Evolutionary conservation across 495 filamentous ascomycete genomes (phyloP), one percentile per base, ranked within the genome.

Genomic region (Sporormia fimetaria): DNA sequence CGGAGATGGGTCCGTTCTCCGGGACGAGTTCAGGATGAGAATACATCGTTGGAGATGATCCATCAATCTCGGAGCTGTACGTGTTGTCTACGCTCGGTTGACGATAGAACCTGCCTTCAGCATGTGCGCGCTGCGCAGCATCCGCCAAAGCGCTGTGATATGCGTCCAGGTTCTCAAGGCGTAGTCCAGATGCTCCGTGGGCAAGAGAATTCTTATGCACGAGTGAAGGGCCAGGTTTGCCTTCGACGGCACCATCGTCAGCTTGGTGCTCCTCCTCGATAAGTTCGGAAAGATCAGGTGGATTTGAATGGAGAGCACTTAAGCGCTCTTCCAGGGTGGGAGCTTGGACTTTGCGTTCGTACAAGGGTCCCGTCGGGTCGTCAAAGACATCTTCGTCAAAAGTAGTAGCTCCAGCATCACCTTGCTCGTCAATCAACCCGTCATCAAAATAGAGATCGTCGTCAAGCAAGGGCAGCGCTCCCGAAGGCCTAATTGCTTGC

Each of bases 91-190:
- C 52, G 42, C 73, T 75, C 22, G 60, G 55, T 5, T 61, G 59
- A 15, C 82, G 69, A 9, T 67, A 63, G 52, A 90, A 82, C 26
- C 76, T 73, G 10, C 77, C 80, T 23, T 80, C 74, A 3, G 70
- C 65, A n/a, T 76, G 74, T 10, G 83, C 81, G 57, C 77, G 71
- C 41, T 77, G 78, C 17, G 82, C 80, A 6, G 83, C 86, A 25
- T 76, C 73, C 6, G 82, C 81, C 15, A 94, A 60, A n/a, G 84
- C 83, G 40, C 80, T 75, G 51, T 88, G 85, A 51, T 92, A 79
- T 2, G 76, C 78, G 11, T 76, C 71, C 23, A 83, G 62, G 30
- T 74, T 76, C 22, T 12, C 32, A 23, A 48, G 45, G 21, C 33
- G 44, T 22, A 45, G 40, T 1, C 35, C 21, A 6, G 45, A 37